phyloP scores from a whole-genome alignment of 139 green algal species.

The Trebouxia sp. region DNA sequence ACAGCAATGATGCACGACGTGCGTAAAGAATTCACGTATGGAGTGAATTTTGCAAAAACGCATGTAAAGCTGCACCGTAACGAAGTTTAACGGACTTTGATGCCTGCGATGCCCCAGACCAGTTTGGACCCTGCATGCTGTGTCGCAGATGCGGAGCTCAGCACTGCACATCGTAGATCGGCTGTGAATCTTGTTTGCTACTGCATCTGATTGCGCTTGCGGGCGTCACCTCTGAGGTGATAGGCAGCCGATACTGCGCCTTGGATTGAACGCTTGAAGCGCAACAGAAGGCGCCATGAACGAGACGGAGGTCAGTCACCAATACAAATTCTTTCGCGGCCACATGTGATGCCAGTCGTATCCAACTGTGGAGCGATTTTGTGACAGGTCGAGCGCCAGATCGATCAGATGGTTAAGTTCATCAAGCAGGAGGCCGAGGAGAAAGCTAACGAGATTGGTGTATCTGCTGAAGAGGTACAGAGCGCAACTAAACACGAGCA shows the following conservation, averaged over 20 bases:
- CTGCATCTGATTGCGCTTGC: no score
- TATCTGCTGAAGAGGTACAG: constrained; percentile 93
- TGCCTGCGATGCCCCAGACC: neutral
- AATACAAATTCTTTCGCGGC: no score
- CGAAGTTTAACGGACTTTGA: neutral
- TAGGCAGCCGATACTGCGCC: no score
- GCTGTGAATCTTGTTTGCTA: no score
- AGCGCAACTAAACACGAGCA: no score
- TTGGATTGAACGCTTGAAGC: neutral
- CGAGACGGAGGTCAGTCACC: constrained; percentile 49
- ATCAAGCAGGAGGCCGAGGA: constrained; percentile 99
- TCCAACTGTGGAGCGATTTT: neutral
- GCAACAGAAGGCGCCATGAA: constrained; percentile 42
- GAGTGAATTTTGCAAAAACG: neutral
- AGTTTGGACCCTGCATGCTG: neutral
- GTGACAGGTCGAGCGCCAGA: constrained; percentile 79
- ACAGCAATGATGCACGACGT: no score
- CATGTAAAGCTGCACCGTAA: neutral
- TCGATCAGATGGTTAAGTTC: constrained; percentile 97
- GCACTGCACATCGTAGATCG: neutral
- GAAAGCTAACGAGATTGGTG: constrained; percentile 95
- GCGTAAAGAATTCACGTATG: no score
- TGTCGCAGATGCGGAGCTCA: neutral
- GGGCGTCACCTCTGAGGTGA: no score
- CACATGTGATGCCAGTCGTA: no score